Percentiles rank a stretch among this genome's conserved stretches.
These are phyloP conservation scores for Cymbopogon flexuosus DNA, from an alignment of 202 grass and related monocot species.

Conservation along the genomic window DNA sequence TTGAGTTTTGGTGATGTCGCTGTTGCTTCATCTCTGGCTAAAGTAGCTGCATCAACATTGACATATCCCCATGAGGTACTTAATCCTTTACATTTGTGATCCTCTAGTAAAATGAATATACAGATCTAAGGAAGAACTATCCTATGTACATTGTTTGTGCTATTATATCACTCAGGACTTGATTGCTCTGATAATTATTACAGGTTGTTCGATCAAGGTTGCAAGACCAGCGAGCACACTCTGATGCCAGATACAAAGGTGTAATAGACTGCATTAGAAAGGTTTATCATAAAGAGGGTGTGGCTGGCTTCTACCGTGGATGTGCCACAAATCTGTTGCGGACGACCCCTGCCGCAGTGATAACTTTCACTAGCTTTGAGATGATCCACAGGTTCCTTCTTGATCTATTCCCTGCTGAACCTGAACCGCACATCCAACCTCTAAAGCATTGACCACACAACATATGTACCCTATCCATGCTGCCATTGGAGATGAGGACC, in stretches of 20 bases:
- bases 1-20: conserved; percentile 85
- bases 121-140: neutral
- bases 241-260: conserved; percentile 54
- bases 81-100: neutral
- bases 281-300: conserved; percentile 60
- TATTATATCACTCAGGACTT: neutral
- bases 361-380: conserved; percentile 98
- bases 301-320: conserved; percentile 84
- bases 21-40: conserved; percentile 91
- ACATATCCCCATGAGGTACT: conserved; percentile 96
- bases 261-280: conserved; percentile 80
- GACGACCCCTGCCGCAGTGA: conserved; percentile 92
- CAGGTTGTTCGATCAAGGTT: conserved; percentile 91
- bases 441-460: conserved; percentile 49
- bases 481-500: conserved; percentile 23
- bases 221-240: conserved; percentile 81
- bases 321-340: conserved; percentile 83
- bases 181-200: conserved; percentile 7
- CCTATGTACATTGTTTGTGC: neutral
- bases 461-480: conserved; percentile 31
- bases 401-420: conserved; percentile 43
- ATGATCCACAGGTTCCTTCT: conserved; percentile 91
- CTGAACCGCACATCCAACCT: conserved; percentile 52
- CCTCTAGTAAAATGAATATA: neutral
- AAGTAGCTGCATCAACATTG: conserved; percentile 83